phyloP scores from a whole-genome alignment of 1,139 yeast genomes.

The Suhomyces bokatorum region DNA sequence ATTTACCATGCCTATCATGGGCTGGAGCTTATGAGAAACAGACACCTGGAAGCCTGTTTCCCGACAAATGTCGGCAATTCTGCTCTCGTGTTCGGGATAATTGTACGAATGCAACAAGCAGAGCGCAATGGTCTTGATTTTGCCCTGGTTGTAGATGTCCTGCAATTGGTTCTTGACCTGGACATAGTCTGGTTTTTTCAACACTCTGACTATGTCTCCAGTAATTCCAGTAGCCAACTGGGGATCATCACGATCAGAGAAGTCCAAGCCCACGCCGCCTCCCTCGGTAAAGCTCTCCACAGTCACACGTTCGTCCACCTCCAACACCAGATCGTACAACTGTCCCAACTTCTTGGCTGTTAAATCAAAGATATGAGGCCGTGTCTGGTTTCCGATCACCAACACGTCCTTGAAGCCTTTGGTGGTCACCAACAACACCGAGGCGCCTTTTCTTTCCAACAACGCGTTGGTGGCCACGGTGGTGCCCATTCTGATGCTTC shows the following conservation, averaged over 20 bases:
- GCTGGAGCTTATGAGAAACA: slow-evolving; percentile 43
- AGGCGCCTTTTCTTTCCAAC: slow-evolving; percentile 48
- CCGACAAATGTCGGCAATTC: slow-evolving; percentile 38
- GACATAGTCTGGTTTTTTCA: slow-evolving; percentile 35
- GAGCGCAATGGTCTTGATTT: slow-evolving; percentile 37
- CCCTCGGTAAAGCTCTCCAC: slow-evolving; percentile 37
- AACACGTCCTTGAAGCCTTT: slow-evolving; percentile 52
- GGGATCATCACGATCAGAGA: slow-evolving; percentile 19
- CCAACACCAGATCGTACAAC: slow-evolving; percentile 36
- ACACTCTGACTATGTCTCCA: slow-evolving; percentile 38
- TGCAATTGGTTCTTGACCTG: slow-evolving; percentile 25
- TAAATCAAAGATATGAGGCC: slow-evolving; percentile 24
- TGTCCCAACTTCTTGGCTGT: slow-evolving; percentile 27
- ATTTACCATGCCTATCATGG: slow-evolving; percentile 48
- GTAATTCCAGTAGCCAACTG: slow-evolving; percentile 31
- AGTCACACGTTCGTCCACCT: slow-evolving; percentile 46
- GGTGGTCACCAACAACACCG: slow-evolving; percentile 51
- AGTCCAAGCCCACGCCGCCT: slow-evolving; percentile 34
- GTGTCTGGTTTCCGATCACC: slow-evolving; percentile 35
- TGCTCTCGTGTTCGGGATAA: slow-evolving; percentile 40
- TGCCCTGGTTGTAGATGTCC: slow-evolving; percentile 27
- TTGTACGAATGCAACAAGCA: slow-evolving; percentile 44
- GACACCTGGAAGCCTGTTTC: slow-evolving; percentile 41
- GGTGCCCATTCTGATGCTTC: slow-evolving; percentile 24
- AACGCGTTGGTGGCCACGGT: slow-evolving; percentile 27